Percentiles rank a stretch among this genome's conserved stretches.
These are phyloP conservation scores for Pichia californica DNA, from an alignment of 805 yeast species.

Conservation along the genomic window DNA sequence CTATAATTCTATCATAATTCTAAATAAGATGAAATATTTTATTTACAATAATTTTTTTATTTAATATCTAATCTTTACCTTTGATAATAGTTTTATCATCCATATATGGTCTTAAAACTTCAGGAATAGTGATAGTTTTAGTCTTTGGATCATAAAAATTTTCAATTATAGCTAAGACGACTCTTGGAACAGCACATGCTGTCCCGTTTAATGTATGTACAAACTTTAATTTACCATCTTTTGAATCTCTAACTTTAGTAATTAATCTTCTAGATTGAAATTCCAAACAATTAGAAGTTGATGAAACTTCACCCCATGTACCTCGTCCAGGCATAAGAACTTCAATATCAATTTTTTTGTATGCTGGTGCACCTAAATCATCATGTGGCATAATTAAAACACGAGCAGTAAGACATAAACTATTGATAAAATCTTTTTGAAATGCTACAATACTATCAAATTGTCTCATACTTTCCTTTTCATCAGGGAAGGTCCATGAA, in stretches of 20 bases:
- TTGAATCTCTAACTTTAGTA: slow-evolving; percentile 42
- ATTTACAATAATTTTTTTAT: background rate
- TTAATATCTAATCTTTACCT: too few relatives aligned
- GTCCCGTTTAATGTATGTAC: slow-evolving; percentile 92
- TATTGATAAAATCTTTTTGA: slow-evolving; percentile 57
- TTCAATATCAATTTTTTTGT: slow-evolving; percentile 86
- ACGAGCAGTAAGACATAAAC: slow-evolving; percentile 73
- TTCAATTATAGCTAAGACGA: slow-evolving; percentile 84
- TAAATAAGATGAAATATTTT: too few relatives aligned
- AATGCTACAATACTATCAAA: slow-evolving; percentile 55
- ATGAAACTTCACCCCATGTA: slow-evolving; percentile 84
- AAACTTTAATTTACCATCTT: slow-evolving; percentile 34
- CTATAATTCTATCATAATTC: too few relatives aligned
- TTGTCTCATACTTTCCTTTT: slow-evolving; percentile 35
- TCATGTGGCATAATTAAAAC: slow-evolving; percentile 83
- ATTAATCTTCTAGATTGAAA: slow-evolving; percentile 82
- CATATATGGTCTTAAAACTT: slow-evolving; percentile 65
- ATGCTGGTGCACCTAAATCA: slow-evolving; percentile 92
- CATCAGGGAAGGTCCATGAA: slow-evolving; percentile 49
- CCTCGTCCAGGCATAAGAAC: slow-evolving; percentile 99
- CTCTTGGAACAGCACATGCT: slow-evolving; percentile 91
- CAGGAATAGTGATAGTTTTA: slow-evolving; percentile 55
- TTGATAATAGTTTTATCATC: slow-evolving; percentile 43
- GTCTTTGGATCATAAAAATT: slow-evolving; percentile 62
- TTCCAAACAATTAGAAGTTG: slow-evolving; percentile 88